Conservation (phyloP, 257 asterid genomes). For the Salvia splendens region DNA sequence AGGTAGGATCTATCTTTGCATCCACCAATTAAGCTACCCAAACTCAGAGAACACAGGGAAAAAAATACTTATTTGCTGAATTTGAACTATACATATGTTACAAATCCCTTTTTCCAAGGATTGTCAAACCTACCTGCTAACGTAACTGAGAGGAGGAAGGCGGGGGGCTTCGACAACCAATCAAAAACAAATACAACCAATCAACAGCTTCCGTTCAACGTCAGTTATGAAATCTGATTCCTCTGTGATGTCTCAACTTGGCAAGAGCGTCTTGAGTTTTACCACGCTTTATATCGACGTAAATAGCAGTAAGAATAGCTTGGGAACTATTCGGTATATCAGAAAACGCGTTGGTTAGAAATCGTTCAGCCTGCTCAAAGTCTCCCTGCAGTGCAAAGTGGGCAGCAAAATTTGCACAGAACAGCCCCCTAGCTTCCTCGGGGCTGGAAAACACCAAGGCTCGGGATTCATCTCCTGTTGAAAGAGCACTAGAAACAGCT, state of each 20-base stretch:
- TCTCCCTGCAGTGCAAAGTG: constrained; percentile 62
- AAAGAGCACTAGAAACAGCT: constrained; percentile 25
- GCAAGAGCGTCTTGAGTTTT: constrained; percentile 54
- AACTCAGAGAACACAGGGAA: constrained; percentile 1
- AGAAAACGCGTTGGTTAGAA: constrained; percentile 51
- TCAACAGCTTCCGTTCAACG: constrained; percentile 50
- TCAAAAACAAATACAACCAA: constrained; percentile 26
- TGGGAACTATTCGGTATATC: constrained; percentile 50
- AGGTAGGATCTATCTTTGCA: constrained; percentile 37
- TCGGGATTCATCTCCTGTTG: constrained; percentile 42
- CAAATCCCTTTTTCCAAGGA: constrained; percentile 38
- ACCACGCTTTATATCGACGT: constrained; percentile 67
- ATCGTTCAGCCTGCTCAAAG: constrained; percentile 55
- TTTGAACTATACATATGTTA: constrained; percentile 43
- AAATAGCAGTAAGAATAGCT: constrained; percentile 64
- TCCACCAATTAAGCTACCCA: constrained; percentile 40
- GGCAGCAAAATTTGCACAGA: constrained; percentile 65
- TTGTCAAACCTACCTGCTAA: constrained; percentile 41
- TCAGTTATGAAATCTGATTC: constrained; percentile 42
- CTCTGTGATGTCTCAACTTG: constrained; percentile 58
- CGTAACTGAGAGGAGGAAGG: neutral
- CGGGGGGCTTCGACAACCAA: constrained; percentile 24
- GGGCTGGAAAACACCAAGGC: constrained; percentile 56
- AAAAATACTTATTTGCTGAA: constrained; percentile 39
- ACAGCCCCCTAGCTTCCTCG: constrained; percentile 76